Base-by-base conservation (phyloP, 768 basidiomycete genomes). In the Artomyces pyxidatus region DNA sequence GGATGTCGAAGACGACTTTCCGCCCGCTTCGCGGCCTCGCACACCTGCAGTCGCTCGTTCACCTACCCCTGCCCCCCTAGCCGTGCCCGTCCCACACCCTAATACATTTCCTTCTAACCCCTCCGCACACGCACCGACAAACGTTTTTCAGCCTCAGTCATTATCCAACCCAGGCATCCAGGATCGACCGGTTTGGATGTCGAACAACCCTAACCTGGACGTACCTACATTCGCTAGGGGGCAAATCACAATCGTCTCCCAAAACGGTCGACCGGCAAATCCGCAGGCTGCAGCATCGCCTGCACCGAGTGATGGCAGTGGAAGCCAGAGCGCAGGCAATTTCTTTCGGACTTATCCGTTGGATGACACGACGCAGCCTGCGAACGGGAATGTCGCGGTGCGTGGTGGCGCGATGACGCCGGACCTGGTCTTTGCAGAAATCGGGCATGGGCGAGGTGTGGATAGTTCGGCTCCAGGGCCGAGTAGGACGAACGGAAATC, bases 341-440 rank as follows among this genome's bases (percentile, higher is more conserved):
- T 77, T 85, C 63, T 85, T 83, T 63, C 74, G 78, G 26, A 72
- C 75, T 23, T 81, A 80, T 58, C 72, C 78, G 35, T 74, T 61
- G 2, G 50, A 75, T 22, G 57, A 68, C 9, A 58, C 67, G n/a
- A 65, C 71, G 0, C 19, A 12, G n/a, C 42, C 26, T 10, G n/a
- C 6, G 42, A 23, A 17, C 14, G 21, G 9, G 42, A 67, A 38
- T 35, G 28, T 43, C 42, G 11, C 29, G n/a, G 48, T 12, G 26
- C 71, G 35, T 63, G 52, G 60, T 42, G 81, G 83, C 37, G 74
- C 77, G 16, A 64, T 80, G 61, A 88, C 84, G 14, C 85, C 84
- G 21, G 86, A 88, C 57, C 72, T 85, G 44, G 74, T 83, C 55
- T 86, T 75, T 53, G 83, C 85, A 5, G 87, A 89, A 61, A 82